Evolutionary conservation across 2,329 filamentous ascomycete species (phyloP), one percentile per base, ranked within the genome.

Genomic region (Fusarium sarcochroum): DNA sequence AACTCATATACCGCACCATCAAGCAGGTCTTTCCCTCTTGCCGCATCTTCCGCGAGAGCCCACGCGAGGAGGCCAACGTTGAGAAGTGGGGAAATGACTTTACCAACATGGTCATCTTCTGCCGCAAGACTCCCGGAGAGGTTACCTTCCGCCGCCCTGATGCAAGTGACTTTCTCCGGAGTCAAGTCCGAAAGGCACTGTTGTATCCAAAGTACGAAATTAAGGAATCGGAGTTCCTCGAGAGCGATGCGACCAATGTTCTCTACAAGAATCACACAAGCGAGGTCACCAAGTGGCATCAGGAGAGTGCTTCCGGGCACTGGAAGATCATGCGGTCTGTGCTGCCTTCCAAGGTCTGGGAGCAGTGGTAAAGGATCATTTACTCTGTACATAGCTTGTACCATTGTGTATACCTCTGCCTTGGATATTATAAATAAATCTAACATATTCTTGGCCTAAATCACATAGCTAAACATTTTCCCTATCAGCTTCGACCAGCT

Each of bases 81-180:
- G 82, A 83, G 35, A 76, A 81, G 41, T 79, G 83, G 18, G 83
- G 82, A 4, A 80, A 82, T 27, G 93, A 97, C 76, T 98, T 98
- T 78, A 93, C 94, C 76, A 99, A 99, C 82, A 93, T 98, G 87
- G 92, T 98, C 46, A 89, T 98, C 63, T 98, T 98, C 82, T 99
- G 96, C 84, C 90, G 88, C 60, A 95, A 94, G 80, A 83, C 81
- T 13, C 59, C 66, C 23, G 73, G 74, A 5, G 73, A 80, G 0
- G 80, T 94, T 37, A 81, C 76, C 1, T 98, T 98, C 82, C 87
- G 94, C 14, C 75, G 83, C 17, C 87, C 94, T 0, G 82, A 80
- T 0, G 78, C 85, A 8, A 81, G 82, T 3, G 96, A 99, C 76
- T 90, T 87, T 73, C 81, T 97, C 34, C 86, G 87, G 37, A 97